phyloP scores from a whole-genome alignment of 371 early-diverging fungal genomes.

The Rhizopus delemar region DNA sequence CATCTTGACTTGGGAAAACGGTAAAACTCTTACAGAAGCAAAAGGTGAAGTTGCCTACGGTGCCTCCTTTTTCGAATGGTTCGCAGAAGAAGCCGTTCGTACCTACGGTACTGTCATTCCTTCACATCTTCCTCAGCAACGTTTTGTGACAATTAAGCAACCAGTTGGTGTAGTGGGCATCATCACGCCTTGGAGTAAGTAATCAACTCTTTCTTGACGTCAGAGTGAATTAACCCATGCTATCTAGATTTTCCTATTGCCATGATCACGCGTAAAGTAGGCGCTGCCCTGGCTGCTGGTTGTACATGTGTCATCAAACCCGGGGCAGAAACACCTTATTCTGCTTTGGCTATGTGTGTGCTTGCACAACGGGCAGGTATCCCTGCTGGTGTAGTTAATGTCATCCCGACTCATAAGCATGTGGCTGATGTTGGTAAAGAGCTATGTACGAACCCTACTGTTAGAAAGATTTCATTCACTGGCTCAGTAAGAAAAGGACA shows the following conservation, averaged over 20 bases:
- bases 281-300: constrained; percentile 77
- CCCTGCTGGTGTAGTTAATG: constrained; percentile 86
- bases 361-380: constrained; percentile 81
- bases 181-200: constrained; percentile 90
- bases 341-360: constrained; percentile 76
- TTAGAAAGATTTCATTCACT: constrained; percentile 82
- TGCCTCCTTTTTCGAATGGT: constrained; percentile 82
- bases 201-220: not conserved
- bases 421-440: constrained; percentile 70
- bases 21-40: constrained; percentile 63
- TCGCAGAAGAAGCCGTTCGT: constrained; percentile 83
- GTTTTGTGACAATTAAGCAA: constrained; percentile 74
- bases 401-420: constrained; percentile 68
- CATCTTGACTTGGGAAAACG: constrained; percentile 78
- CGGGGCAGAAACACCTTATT: constrained; percentile 79
- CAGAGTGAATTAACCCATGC: not conserved
- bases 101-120: constrained; percentile 83
- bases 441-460: constrained; percentile 62
- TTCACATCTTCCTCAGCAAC: constrained; percentile 55
- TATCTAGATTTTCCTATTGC: constrained; percentile 84
- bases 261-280: constrained; percentile 88
- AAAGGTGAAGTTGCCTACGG: constrained; percentile 81
- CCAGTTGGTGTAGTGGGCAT: constrained; percentile 90
- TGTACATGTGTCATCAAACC: constrained; percentile 85
- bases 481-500: constrained; percentile 64